These are phyloP conservation scores for Paecilomyces niveus DNA, from an alignment of 2,329 filamentous ascomycete genomes.

Conservation along the genomic window DNA sequence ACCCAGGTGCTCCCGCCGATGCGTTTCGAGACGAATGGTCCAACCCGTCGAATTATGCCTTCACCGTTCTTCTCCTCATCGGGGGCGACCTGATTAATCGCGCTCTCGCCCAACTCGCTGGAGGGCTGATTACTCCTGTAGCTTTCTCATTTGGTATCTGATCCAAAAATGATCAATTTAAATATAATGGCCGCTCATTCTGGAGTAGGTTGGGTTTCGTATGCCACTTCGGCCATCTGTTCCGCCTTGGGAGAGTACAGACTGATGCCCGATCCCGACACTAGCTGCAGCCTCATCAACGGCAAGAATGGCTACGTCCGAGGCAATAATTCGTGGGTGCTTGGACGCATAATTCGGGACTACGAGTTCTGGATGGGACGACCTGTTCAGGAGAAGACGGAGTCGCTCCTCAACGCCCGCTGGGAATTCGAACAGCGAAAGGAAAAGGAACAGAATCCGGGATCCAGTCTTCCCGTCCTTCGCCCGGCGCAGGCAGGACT, in stretches of 20 bases:
- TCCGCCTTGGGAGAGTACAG: conserved; percentile 24
- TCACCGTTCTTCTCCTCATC: conserved; percentile 29
- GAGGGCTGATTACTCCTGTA: conserved; percentile 20
- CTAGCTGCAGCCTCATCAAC: conserved; percentile 26
- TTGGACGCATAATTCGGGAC: conserved; percentile 39
- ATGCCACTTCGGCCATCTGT: conserved; percentile 22
- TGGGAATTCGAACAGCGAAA: conserved; percentile 7
- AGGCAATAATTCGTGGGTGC: conserved; percentile 36
- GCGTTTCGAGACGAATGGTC: conserved; percentile 6
- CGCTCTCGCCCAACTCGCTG: conserved; percentile 28
- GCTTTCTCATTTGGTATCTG: conserved; percentile 31
- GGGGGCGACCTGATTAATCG: conserved; percentile 28
- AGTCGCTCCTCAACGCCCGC: conserved; percentile 7
- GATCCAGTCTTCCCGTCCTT: conserved; percentile 1
- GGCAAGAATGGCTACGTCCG: conserved; percentile 27
- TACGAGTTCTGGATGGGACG: conserved; percentile 25
- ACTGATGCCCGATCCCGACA: conserved; percentile 30
- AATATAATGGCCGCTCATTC: neutral
- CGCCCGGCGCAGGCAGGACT: conserved; percentile 16
- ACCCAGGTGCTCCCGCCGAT: conserved; percentile 1
- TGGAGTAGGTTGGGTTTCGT: conserved; percentile 26
- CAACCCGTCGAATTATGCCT: conserved; percentile 16
- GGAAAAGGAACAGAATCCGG: conserved; percentile 1
- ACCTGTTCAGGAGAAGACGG: conserved; percentile 6
- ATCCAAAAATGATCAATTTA: neutral